Base-by-base conservation (phyloP, 441 rosid genomes). In the Aquilaria agallochum region DNA sequence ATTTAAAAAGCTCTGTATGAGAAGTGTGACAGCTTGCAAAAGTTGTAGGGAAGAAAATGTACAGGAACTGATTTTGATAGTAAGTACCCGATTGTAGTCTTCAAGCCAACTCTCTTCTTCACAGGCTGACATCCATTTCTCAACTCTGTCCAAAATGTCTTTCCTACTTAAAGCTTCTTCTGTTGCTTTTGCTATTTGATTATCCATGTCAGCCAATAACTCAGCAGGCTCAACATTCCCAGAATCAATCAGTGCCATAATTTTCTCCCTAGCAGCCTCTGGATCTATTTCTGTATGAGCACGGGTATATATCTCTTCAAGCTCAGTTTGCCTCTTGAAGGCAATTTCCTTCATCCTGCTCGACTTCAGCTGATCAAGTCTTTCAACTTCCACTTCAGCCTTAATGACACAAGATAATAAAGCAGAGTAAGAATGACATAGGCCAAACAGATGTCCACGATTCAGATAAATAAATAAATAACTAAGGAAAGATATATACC, bases 21-120 rank as follows among this genome's bases (percentile, higher is more conserved):
- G 44, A 55, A 14, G 12, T 5, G 2, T 20, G 46, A 36, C 9
- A 31, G 20, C 2, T 34, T 32, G 30, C 53, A 48, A 56, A 30
- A 48, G 33, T 32, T 31, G 33, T 45, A 59, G 15, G 9, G 20
- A 55, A 9, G 48, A 6, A 59, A 44, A 61, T 27, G 46, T 5
- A 61, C 46, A 42, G 42, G 42, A 36, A 36, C 42, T 36, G 7
- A 36, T 36, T 36, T 7, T 36, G 11, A 52, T 53, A 4, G 60
- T 58, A 65, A 10, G 20, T 81, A 89, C 99, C 87, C 96, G 83
- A 66, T 84, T 95, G 74, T 95, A 95, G 64, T 95, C 99, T 68
- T 95, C 99, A 56, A 95, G 91, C 99, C 96, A 95, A 67, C 97
- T 89, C 85, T 95, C 99, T 81, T 91, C 99, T 82, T 95, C 99